Evolutionary conservation across 1,139 yeast genomes (phyloP).

Genomic region (Lodderomyces elongisporus): DNA sequence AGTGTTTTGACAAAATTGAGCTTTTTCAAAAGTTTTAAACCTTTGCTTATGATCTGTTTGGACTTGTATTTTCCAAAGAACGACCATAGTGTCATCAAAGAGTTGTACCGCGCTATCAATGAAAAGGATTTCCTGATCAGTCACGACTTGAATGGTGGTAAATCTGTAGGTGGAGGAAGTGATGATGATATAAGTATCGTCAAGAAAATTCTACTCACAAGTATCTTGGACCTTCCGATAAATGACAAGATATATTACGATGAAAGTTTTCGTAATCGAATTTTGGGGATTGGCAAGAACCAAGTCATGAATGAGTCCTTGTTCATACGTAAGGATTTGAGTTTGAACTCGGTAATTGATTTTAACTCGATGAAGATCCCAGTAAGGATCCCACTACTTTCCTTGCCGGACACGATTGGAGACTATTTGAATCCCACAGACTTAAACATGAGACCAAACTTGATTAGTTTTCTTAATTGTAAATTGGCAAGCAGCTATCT

Average conservation of each 20-base stretch:
- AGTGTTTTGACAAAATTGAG: slow-evolving; percentile 48
- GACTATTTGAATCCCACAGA: slow-evolving; percentile 46
- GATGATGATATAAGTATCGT: slow-evolving; percentile 24
- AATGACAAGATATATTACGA: slow-evolving; percentile 42
- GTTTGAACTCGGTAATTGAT: slow-evolving; percentile 36
- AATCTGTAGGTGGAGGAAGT: slow-evolving; percentile 5
- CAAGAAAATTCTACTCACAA: slow-evolving; percentile 38
- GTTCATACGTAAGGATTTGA: slow-evolving; percentile 40
- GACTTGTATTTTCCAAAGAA: slow-evolving; percentile 39
- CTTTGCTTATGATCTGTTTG: slow-evolving; percentile 50
- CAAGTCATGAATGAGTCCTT: slow-evolving; percentile 25
- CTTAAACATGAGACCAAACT: slow-evolving; percentile 38
- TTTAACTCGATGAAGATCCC: slow-evolving; percentile 42
- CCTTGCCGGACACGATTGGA: slow-evolving; percentile 40
- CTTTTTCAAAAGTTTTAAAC: slow-evolving; percentile 56
- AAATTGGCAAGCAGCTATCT: slow-evolving; percentile 26
- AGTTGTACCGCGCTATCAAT: slow-evolving; percentile 32
- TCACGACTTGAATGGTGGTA: slow-evolving; percentile 12
- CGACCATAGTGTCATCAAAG: slow-evolving; percentile 20
- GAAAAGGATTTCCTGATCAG: slow-evolving; percentile 28
- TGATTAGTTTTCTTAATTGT: slow-evolving; percentile 35
- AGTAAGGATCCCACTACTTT: slow-evolving; percentile 38
- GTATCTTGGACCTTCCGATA: slow-evolving; percentile 44
- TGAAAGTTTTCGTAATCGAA: slow-evolving; percentile 32
- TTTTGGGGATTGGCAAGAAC: slow-evolving; percentile 28